phyloP scores from a whole-genome alignment of 73 alveolate genomes.

The Paramecium biaurelia region DNA sequence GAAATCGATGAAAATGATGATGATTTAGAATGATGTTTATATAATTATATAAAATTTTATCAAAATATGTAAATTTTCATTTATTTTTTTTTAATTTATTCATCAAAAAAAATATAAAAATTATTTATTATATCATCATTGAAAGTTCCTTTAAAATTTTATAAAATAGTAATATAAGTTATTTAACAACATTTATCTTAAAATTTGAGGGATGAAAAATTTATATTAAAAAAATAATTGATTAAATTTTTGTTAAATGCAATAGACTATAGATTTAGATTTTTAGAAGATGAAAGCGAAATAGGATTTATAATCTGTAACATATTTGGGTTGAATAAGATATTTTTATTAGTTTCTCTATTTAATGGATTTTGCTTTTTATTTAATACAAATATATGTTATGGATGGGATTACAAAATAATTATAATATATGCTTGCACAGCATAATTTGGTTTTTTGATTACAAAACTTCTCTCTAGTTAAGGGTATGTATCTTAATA shows the following conservation, averaged over 20 bases:
- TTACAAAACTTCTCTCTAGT: background rate
- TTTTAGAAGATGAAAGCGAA: background rate
- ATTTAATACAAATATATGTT: background rate
- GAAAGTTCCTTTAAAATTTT: background rate
- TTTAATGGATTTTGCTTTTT: background rate
- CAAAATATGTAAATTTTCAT: background rate
- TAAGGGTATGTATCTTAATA: background rate
- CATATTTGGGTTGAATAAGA: background rate
- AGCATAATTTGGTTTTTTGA: background rate
- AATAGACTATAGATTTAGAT: background rate
- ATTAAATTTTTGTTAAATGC: background rate
- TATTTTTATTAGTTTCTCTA: background rate
- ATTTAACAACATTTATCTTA: background rate
- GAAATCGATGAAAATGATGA: background rate
- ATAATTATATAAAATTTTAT: background rate
- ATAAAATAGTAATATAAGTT: background rate
- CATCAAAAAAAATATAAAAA: too few relatives aligned
- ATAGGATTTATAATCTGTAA: slow-evolving; percentile 34
- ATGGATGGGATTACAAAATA: slow-evolving; percentile 44
- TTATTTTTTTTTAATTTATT: too few relatives aligned
- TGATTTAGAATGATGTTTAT: background rate
- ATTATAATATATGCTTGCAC: background rate
- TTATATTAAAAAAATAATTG: background rate
- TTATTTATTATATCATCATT: too few relatives aligned
- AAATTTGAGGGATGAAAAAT: background rate